phyloP scores from a whole-genome alignment of 805 yeast species.

The Nakazawaea ambrosiae region DNA sequence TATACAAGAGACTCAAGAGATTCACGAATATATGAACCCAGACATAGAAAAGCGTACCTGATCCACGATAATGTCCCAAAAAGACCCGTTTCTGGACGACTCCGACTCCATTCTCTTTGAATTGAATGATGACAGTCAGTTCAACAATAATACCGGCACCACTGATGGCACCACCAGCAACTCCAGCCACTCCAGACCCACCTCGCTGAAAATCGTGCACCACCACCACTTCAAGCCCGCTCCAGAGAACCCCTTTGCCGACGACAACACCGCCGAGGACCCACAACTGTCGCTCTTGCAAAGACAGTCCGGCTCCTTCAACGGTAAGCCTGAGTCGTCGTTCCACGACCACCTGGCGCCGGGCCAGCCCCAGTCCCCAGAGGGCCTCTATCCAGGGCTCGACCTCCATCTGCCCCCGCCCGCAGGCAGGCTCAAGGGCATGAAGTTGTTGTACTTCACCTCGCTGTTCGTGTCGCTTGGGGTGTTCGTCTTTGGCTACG shows the following conservation, averaged over 20 bases:
- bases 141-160: too few species aligned
- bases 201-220: background rate
- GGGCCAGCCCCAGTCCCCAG: background rate
- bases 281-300: background rate
- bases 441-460: constrained; percentile 26
- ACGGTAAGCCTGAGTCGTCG: background rate
- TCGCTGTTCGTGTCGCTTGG: constrained; percentile 58
- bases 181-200: background rate
- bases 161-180: too few species aligned
- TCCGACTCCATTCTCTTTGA: too few species aligned
- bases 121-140: too few species aligned
- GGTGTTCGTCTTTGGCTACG: constrained; percentile 71
- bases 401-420: background rate
- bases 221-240: constrained; percentile 7
- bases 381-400: background rate
- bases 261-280: background rate
- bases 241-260: constrained; percentile 2
- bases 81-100: too few species aligned
- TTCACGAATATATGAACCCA: too few species aligned
- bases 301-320: background rate
- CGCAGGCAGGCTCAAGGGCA: constrained; percentile 15
- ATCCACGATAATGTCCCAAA: too few species aligned
- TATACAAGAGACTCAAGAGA: too few species aligned
- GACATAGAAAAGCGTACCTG: too few species aligned
- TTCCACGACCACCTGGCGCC: background rate